Percentiles rank a stretch among this genome's conserved stretches.
phyloP scores from a whole-genome alignment of 148 eudicot species.

The Amaranthus cruentus region DNA sequence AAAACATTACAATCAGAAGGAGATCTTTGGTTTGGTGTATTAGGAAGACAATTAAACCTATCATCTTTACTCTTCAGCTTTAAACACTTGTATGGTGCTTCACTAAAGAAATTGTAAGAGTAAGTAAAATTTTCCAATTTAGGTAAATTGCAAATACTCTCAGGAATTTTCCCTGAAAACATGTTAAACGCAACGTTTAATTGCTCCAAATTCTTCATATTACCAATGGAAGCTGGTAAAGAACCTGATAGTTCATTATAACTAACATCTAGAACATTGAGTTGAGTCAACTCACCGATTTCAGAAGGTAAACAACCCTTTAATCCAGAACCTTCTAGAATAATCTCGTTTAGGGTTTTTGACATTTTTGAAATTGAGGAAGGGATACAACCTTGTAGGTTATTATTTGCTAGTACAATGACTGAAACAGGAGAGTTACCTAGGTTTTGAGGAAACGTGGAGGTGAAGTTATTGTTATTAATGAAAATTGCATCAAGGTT shows the following conservation, averaged over 20 bases:
- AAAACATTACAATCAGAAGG: not conserved
- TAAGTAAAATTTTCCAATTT: slow-evolving; percentile 54
- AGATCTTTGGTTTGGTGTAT: slow-evolving; percentile 4
- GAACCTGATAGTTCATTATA: slow-evolving; percentile 39
- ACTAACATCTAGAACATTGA: slow-evolving; percentile 56
- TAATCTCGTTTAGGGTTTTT: slow-evolving; percentile 46
- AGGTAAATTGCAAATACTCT: slow-evolving; percentile 47
- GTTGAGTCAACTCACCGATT: slow-evolving; percentile 31
- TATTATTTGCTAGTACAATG: slow-evolving; percentile 52
- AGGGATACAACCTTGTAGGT: slow-evolving; percentile 54
- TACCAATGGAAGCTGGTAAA: slow-evolving; percentile 42
- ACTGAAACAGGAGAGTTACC: slow-evolving; percentile 61
- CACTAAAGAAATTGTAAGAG: slow-evolving; percentile 40
- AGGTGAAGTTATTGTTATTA: slow-evolving; percentile 50
- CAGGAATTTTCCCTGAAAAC: slow-evolving; percentile 49
- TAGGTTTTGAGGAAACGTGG: slow-evolving; percentile 41
- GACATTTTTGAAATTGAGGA: slow-evolving; percentile 45
- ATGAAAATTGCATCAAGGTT: slow-evolving; percentile 56
- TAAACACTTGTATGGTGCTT: slow-evolving; percentile 34
- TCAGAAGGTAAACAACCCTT: slow-evolving; percentile 51
- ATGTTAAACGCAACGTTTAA: slow-evolving; percentile 49
- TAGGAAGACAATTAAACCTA: slow-evolving; percentile 41
- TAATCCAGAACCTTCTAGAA: slow-evolving; percentile 33
- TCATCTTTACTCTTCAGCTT: slow-evolving; percentile 38
- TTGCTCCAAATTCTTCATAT: slow-evolving; percentile 50